Evolutionary conservation across 148 eudicot genomes (phyloP).

Genomic region (Amaranthus hypochondriacus): DNA sequence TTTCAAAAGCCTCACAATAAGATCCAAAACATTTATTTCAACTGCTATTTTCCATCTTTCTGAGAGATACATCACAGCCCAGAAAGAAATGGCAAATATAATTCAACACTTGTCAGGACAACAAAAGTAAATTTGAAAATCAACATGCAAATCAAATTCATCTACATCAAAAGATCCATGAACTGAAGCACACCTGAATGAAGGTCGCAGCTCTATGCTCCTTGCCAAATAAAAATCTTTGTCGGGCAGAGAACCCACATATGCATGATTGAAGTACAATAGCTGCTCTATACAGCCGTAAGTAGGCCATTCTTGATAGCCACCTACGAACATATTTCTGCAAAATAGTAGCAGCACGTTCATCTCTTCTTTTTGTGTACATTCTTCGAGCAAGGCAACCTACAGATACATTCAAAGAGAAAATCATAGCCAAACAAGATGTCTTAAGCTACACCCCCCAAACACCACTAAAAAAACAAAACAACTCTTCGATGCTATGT

Average conservation of each 20-base stretch:
- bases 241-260: slow-evolving; percentile 64
- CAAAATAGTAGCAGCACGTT: slow-evolving; percentile 57
- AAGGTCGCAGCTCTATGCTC: slow-evolving; percentile 68
- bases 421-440: neutral
- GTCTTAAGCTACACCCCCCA: neutral
- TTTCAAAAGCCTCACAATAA: neutral
- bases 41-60: neutral
- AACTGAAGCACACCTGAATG: slow-evolving; percentile 61
- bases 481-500: too few species aligned
- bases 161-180: neutral
- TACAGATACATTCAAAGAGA: slow-evolving; percentile 28
- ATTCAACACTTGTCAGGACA: neutral
- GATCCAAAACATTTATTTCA: neutral
- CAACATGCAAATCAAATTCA: neutral
- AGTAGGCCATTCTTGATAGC: slow-evolving; percentile 54
- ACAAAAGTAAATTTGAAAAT: neutral
- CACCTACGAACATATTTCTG: slow-evolving; percentile 73
- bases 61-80: neutral
- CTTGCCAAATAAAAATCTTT: slow-evolving; percentile 51
- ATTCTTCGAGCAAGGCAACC: slow-evolving; percentile 63
- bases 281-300: slow-evolving; percentile 39
- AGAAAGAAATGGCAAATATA: neutral
- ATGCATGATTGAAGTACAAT: slow-evolving; percentile 59
- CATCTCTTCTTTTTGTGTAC: slow-evolving; percentile 43
- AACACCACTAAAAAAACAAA: too few species aligned